Base-by-base conservation (phyloP, 2,329 filamentous ascomycete genomes). In the Fusarium sp. region DNA sequence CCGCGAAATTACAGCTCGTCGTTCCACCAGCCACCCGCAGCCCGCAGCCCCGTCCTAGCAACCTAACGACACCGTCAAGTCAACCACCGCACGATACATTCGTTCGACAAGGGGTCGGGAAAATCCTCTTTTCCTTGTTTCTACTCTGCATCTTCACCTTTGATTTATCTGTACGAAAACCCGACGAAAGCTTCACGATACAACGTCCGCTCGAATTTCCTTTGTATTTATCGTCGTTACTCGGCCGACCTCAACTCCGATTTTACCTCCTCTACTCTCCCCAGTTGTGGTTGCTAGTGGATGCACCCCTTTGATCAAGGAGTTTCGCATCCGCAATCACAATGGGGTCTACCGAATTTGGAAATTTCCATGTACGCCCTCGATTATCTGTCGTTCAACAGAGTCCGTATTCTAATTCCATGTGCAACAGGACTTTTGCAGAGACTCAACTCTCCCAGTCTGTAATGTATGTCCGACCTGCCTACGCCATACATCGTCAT, bases 371-470 rank as follows among this genome's bases (percentile, higher is more conserved):
- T 75, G 87, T 89, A 82, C 54, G 78, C 70, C 52, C 44, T 69
- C 29, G 26, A 49, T 24, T 48, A 21, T 52, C 49, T 50, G 41
- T 37, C 6, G 46, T 60, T 60, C 24, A 56, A 50, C 31, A 37
- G 43, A 39, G 28, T 52, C 49, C 41, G 53, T 41, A 18, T 57
- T 42, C 60, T 63, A 68, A 74, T 77, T 69, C 76, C 63, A 56
- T 59, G 65, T 65, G 72, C 53, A 49, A 76, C 76, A 95, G 92
- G 83, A 91, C 77, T 94, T 96, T 79, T 96, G 93, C 85, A 91
- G 88, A 78, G 92, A 94, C 82, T 92, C 92, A 74, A 94, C 92
- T 60, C 84, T 95, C 75, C 92, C 93, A 56, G 85, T 95, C 75
- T 96, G 92, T 85, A 95, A 95, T 86, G 92, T 94, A 86, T 75